These are phyloP conservation scores for Gypsophila paniculata DNA, from an alignment of 179 eudicot species.

Conservation along the genomic window DNA sequence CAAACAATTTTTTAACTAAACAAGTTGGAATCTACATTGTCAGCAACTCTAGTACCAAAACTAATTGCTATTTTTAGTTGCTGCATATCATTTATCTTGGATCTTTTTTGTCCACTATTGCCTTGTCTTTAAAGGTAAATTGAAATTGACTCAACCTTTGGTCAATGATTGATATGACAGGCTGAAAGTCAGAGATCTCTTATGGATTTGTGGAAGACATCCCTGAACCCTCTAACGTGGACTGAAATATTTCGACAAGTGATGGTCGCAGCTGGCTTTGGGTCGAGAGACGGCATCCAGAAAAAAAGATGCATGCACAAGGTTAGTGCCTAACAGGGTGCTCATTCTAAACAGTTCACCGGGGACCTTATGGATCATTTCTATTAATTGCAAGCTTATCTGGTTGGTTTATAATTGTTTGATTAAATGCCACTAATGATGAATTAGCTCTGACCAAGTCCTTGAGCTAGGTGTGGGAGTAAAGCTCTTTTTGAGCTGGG, in stretches of 20 bases:
- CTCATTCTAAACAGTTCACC: slow-evolving; percentile 1
- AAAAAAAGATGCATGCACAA: slow-evolving; percentile 40
- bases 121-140: slow-evolving; percentile 8
- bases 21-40: background rate
- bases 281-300: slow-evolving; percentile 45
- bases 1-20: background rate
- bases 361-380: background rate
- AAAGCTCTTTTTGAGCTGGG: no score
- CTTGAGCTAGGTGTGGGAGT: no score
- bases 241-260: slow-evolving; percentile 78
- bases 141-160: slow-evolving; percentile 1
- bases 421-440: no score
- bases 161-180: slow-evolving; percentile 35
- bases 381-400: slow-evolving; percentile 5
- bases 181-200: slow-evolving; percentile 43
- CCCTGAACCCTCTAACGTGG: slow-evolving; percentile 81
- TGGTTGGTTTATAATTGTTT: no score
- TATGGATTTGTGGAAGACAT: slow-evolving; percentile 58
- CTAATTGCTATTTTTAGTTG: background rate
- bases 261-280: slow-evolving; percentile 82
- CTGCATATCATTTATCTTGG: background rate
- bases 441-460: no score
- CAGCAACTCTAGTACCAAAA: slow-evolving; percentile 4
- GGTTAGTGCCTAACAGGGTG: slow-evolving; percentile 38
- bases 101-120: background rate